These are phyloP conservation scores for Wolfiporia cocos DNA, from an alignment of 1,284 basidiomycete species.

Conservation along the genomic window DNA sequence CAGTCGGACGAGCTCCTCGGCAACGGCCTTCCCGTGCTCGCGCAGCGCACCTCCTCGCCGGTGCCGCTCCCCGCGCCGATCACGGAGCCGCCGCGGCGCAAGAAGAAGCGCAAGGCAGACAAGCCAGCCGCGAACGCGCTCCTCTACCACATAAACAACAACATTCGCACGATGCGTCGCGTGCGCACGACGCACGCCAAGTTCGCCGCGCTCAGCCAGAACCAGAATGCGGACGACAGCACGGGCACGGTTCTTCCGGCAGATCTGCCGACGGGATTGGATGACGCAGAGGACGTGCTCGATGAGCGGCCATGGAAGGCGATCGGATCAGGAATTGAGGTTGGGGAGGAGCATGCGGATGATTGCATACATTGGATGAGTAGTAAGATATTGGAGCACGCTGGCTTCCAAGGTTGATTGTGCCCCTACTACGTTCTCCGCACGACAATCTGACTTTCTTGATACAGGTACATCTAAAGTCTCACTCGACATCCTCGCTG, in stretches of 20 bases:
- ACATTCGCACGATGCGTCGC: constrained; percentile 65
- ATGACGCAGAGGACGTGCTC: constrained; percentile 37
- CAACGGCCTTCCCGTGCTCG: constrained; percentile 59
- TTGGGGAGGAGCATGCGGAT: constrained; percentile 49
- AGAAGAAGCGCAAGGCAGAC: constrained; percentile 24
- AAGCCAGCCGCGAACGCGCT: constrained; percentile 38
- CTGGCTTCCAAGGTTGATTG: constrained; percentile 80
- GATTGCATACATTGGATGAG: constrained; percentile 67
- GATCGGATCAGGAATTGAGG: constrained; percentile 26
- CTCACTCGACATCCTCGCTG: constrained; percentile 77
- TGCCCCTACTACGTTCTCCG: constrained; percentile 4
- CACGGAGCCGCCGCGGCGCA: constrained; percentile 30
- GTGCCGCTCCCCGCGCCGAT: constrained; percentile 15
- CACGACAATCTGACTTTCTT: constrained; percentile 1
- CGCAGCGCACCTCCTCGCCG: constrained; percentile 36
- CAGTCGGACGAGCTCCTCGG: constrained; percentile 54
- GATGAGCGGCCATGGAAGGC: constrained; percentile 54
- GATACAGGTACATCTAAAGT: constrained; percentile 53
- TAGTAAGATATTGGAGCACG: constrained; percentile 76
- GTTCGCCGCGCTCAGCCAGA: constrained; percentile 51
- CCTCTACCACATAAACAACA: constrained; percentile 62
- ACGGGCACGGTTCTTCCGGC: constrained; percentile 21
- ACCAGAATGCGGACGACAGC: constrained; percentile 39
- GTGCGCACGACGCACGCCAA: constrained; percentile 66
- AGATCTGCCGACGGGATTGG: constrained; percentile 15